Base-by-base conservation (phyloP, 257 asterid species). In the Ilex asprella region DNA sequence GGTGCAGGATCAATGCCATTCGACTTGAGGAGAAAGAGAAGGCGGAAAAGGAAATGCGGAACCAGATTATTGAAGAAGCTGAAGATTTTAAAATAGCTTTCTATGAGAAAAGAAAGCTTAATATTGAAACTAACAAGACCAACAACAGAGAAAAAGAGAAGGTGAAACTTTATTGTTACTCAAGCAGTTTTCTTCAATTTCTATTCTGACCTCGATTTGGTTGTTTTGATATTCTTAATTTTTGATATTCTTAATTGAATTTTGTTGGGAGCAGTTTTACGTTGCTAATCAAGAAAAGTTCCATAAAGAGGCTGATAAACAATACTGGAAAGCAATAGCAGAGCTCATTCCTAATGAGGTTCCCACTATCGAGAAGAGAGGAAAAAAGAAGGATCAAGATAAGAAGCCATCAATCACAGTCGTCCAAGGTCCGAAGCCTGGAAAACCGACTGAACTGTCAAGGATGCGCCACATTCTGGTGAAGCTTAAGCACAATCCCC, bases 21-120 rank as follows among this genome's bases (percentile, higher is more conserved):
- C 82, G 95, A 30, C 95, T 89, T 56, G 99, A 87, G 79, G 99
- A 89, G 89, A 92, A 92, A 81, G 99, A 92, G 81, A 89, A 85
- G 82, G 67, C 30, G 79, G 99, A 92, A 76, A 89, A 86, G 67
- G 89, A 84, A 73, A 41, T 76, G 78, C 82, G 97, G 49, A 82
- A 59, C 91, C 91, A 80, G 79, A 92, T 92, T 74, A 62, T 86
- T 64, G 91, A 78, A 68, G 97, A 92, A 74, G 99, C 91, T 55
- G 96, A 92, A 62, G 91, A 68, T 67, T 92, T 61, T 58, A 86
- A 83, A 78, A 73, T 67, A 70, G 85, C 91, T 49, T 92, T 92
- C 70, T 80, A 86, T 51, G 99, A 86, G 81, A 89, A 89, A 82
- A 79, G 91, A 69, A 80, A 75, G 75, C 83, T 84, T 29, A 76